Conservation (phyloP, 371 early-diverging fungal genomes). For the Paraphysoderma sedebokerense region DNA sequence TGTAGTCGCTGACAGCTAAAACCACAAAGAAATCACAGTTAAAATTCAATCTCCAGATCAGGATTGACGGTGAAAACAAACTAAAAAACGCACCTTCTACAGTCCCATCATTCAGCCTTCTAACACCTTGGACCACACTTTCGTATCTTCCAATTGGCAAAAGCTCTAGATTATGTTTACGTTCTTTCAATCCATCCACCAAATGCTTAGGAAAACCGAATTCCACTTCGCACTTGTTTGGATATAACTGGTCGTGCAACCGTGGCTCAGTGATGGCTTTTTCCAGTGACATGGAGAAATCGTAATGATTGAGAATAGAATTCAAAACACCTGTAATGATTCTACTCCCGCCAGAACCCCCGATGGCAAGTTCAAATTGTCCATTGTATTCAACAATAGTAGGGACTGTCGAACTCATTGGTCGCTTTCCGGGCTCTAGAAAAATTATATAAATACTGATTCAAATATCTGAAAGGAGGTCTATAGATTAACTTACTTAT, state of each 20-base stretch:
- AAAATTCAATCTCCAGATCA: too few species aligned
- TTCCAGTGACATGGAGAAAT: constrained; percentile 42
- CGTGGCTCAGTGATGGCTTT: constrained; percentile 65
- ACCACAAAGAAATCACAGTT: too few species aligned
- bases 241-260: constrained; percentile 85
- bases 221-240: constrained; percentile 24
- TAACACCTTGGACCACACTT: neutral
- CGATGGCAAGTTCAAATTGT: constrained; percentile 54
- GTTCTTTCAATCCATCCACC: neutral
- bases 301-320: constrained; percentile 53
- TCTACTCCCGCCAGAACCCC: constrained; percentile 89
- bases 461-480: neutral
- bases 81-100: too few species aligned
- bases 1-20: neutral
- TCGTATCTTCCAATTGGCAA: neutral
- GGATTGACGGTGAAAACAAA: too few species aligned
- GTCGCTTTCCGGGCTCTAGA: constrained; percentile 69
- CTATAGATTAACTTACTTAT: constrained; percentile 20
- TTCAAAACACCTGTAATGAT: constrained; percentile 77
- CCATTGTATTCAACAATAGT: constrained; percentile 60
- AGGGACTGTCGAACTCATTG: constrained; percentile 80
- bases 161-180: neutral
- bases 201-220: neutral
- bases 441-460: neutral
- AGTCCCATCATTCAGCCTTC: neutral